These are phyloP conservation scores for Atalantia buxifolia DNA, from an alignment of 345 rosid genomes.

Conservation along the genomic window DNA sequence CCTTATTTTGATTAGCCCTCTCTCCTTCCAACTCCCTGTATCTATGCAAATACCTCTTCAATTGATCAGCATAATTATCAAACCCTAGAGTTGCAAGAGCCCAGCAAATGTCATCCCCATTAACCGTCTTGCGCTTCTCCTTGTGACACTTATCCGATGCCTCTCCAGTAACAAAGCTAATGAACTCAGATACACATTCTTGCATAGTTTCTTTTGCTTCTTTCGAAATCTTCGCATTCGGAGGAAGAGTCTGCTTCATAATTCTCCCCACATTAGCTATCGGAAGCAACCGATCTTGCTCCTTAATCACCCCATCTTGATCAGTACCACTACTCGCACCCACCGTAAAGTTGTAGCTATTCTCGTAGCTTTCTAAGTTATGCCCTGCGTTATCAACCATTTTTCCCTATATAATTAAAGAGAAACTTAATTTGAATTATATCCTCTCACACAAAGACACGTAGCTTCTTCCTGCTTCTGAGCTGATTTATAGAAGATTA, in stretches of 20 bases:
- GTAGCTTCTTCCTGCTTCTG: conserved; percentile 11
- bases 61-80: conserved; percentile 57
- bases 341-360: conserved; percentile 18
- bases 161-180: conserved; percentile 70
- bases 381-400: conserved; percentile 26
- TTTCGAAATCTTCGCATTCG: conserved; percentile 67
- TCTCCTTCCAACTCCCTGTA: conserved; percentile 57
- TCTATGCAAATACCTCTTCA: conserved; percentile 43
- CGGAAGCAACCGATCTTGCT: conserved; percentile 67
- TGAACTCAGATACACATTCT: conserved; percentile 77
- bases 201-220: conserved; percentile 81
- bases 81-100: conserved; percentile 69
- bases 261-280: conserved; percentile 73
- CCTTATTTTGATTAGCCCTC: conserved; percentile 41
- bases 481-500: conserved; percentile 16
- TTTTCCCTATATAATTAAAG: conserved; percentile 3
- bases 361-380: conserved; percentile 10
- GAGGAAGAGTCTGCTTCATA: conserved; percentile 72
- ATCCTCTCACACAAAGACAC: conserved; percentile 30
- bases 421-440: not conserved
- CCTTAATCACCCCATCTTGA: conserved; percentile 48
- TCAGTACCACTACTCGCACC: conserved; percentile 25
- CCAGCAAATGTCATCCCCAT: conserved; percentile 74
- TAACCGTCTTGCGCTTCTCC: conserved; percentile 71
- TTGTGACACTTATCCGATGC: conserved; percentile 71